phyloP scores from a whole-genome alignment of 1,284 basidiomycete species.

The Sanghuangporus weigelae region DNA sequence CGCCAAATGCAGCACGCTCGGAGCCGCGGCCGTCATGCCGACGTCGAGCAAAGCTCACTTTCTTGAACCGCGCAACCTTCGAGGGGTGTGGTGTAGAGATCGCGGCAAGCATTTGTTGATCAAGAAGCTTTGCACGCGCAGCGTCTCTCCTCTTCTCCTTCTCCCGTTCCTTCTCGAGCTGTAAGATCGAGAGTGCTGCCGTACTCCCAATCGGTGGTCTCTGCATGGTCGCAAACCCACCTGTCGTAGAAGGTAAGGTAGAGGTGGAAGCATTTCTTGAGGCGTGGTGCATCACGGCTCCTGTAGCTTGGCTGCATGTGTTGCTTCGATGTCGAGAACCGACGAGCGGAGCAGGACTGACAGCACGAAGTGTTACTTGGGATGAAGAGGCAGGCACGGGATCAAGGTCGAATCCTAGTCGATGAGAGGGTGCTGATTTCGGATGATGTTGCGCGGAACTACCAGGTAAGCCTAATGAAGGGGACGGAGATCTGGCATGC shows the following conservation, averaged over 20 bases:
- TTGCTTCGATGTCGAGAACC: constrained; percentile 3
- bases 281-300: neutral
- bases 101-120: neutral
- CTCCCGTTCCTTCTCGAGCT: neutral
- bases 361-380: neutral
- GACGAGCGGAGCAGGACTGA: constrained; percentile 1
- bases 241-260: neutral
- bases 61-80: neutral
- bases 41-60: neutral
- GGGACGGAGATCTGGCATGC: neutral
- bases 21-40: neutral
- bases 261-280: neutral
- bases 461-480: neutral
- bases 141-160: neutral
- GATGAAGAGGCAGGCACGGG: neutral
- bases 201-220: neutral
- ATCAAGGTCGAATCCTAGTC: neutral
- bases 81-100: neutral
- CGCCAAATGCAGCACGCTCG: neutral
- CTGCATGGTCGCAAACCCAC: neutral
- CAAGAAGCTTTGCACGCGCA: neutral
- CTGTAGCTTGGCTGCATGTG: neutral
- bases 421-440: neutral
- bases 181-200: neutral
- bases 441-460: neutral